These are phyloP conservation scores for Kluyveromyces dobzhanskii DNA, from an alignment of 805 yeast species.

Conservation along the genomic window DNA sequence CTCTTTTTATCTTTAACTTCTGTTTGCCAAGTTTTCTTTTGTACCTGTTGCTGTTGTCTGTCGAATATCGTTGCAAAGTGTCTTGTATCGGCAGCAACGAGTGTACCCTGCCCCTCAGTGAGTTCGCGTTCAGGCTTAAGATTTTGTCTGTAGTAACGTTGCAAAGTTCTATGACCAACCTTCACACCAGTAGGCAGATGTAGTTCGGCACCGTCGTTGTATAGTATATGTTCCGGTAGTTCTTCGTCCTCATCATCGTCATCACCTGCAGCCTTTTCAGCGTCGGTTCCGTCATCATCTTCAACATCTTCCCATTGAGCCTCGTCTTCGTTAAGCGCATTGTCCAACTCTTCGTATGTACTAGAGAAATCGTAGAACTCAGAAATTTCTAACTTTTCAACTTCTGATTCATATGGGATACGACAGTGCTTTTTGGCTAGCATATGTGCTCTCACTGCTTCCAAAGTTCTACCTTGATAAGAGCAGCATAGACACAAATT, in stretches of 20 bases:
- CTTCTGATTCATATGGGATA: conserved; percentile 80
- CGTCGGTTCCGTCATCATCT: conserved; percentile 32
- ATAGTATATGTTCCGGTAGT: conserved; percentile 36
- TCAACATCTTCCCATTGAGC: conserved; percentile 27
- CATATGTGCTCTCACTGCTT: conserved; percentile 91
- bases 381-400: conserved; percentile 78
- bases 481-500: conserved; percentile 79
- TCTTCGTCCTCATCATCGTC: conserved; percentile 25
- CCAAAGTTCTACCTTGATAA: conserved; percentile 77
- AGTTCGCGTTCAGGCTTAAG: conserved; percentile 47
- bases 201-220: conserved; percentile 59
- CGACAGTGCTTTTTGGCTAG: conserved; percentile 74
- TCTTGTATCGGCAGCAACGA: conserved; percentile 78
- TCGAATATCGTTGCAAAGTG: conserved; percentile 31
- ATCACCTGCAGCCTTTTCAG: conserved; percentile 27
- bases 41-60: conserved; percentile 39
- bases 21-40: conserved; percentile 65
- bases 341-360: conserved; percentile 39
- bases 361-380: conserved; percentile 86
- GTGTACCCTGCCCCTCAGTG: conserved; percentile 76
- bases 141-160: conserved; percentile 72
- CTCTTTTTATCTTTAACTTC: conserved; percentile 44
- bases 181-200: conserved; percentile 76
- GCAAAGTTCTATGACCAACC: conserved; percentile 80
- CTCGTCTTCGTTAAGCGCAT: conserved; percentile 23